These are phyloP conservation scores for Talaromyces sp. DNA, from an alignment of 2,329 filamentous ascomycete genomes.

Conservation along the genomic window DNA sequence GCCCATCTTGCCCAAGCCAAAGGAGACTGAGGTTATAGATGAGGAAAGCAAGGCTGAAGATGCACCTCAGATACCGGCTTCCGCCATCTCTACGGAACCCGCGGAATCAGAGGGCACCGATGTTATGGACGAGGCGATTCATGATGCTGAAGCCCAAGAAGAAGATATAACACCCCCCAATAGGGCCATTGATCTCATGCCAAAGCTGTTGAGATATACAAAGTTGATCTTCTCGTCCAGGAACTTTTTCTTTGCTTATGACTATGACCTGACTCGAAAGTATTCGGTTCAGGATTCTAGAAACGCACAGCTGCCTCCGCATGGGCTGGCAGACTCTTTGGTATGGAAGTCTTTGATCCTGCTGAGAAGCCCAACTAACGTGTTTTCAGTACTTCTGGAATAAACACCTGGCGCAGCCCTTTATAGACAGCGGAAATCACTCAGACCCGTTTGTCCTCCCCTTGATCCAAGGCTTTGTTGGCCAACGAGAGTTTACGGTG, in stretches of 20 bases:
- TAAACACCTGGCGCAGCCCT: conserved; percentile 63
- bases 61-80: neutral
- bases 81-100: neutral
- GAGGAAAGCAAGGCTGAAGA: neutral
- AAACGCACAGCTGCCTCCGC: conserved; percentile 54
- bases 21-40: conserved; percentile 44
- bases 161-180: conserved; percentile 14
- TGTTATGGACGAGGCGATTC: conserved; percentile 9
- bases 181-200: conserved; percentile 57
- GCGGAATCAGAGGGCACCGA: conserved; percentile 4
- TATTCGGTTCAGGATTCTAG: conserved; percentile 36
- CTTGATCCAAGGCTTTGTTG: conserved; percentile 89
- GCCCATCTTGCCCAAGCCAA: conserved; percentile 39
- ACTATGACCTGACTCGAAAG: conserved; percentile 79
- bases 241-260: conserved; percentile 95
- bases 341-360: conserved; percentile 30
- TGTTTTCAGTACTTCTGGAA: conserved; percentile 79
- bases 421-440: conserved; percentile 58
- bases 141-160: conserved; percentile 11
- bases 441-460: conserved; percentile 69
- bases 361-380: conserved; percentile 5
- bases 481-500: conserved; percentile 73
- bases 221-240: conserved; percentile 77
- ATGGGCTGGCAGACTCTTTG: conserved; percentile 65
- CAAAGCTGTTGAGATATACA: conserved; percentile 77